phyloP scores from a whole-genome alignment of 1,139 yeast genomes.

The Spencermartinsiella ligniputridi region DNA sequence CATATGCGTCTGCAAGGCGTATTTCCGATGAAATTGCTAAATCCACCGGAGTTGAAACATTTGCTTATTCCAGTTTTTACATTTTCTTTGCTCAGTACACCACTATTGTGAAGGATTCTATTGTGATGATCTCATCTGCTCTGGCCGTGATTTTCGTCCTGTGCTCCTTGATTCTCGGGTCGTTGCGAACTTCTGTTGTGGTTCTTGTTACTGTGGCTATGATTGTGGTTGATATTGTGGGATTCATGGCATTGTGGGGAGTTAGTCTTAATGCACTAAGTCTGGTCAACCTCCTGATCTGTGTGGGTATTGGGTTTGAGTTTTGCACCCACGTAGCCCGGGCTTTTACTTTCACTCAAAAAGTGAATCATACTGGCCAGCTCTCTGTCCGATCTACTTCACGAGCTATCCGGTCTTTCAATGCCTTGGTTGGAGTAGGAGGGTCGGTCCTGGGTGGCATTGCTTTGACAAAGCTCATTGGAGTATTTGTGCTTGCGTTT shows the following conservation, averaged over 20 bases:
- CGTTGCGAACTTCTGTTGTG: conserved; percentile 54
- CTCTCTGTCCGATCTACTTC: conserved; percentile 17
- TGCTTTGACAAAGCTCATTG: conserved; percentile 82
- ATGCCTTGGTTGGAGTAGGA: conserved; percentile 71
- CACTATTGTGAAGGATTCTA: conserved; percentile 54
- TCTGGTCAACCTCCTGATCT: conserved; percentile 80
- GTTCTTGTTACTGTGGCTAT: conserved; percentile 56
- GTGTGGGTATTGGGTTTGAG: conserved; percentile 90
- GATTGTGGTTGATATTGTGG: conserved; percentile 71
- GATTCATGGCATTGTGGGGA: conserved; percentile 69
- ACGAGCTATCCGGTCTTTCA: conserved; percentile 43
- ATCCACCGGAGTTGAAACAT: conserved; percentile 50
- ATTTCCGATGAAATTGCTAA: conserved; percentile 55
- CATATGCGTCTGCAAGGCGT: conserved; percentile 70
- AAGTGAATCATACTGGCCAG: conserved; percentile 20
- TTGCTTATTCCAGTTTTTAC: conserved; percentile 91
- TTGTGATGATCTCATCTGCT: conserved; percentile 54
- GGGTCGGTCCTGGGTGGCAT: conserved; percentile 88
- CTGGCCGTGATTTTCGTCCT: conserved; percentile 50
- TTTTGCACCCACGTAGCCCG: conserved; percentile 85
- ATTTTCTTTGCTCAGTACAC: conserved; percentile 87
- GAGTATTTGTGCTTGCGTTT: conserved; percentile 80
- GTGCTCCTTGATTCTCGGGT: conserved; percentile 60
- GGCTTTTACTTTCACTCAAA: conserved; percentile 53
- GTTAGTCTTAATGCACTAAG: conserved; percentile 86